Base-by-base conservation (phyloP, 768 basidiomycete species). In the Collybiopsis confluens region DNA sequence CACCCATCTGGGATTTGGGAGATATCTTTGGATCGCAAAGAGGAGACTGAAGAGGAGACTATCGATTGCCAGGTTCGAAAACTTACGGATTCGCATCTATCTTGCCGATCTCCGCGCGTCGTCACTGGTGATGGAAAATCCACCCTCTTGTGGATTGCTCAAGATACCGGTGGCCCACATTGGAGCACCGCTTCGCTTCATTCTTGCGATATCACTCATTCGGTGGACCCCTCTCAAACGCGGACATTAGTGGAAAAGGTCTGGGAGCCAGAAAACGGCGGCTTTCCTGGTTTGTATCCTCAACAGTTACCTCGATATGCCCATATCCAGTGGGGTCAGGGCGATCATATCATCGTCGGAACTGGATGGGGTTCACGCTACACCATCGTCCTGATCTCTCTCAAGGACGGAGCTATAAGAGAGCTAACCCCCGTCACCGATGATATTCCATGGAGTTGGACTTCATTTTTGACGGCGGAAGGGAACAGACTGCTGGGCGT, bases 241-340 rank as follows among this genome's bases (percentile, higher is more conserved):
- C 40, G 49, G 3, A 56, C 61, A 23, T 62, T 84, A 2, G 72
- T 83, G 1, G 74, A 74, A 8, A 59, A 68, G 1, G 72, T 81
- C 2, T 65, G 70, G 42, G 73, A 75, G 24, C 70, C 76, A 0
- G 58, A 60, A 2, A 33, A 57, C 2, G 62, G 62, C 33, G 73
- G 68, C 0, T 89, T 88, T 64, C 87, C 86, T 0, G 87, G 88
- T 0, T 66, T 90, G 1, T 55, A 76, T 74, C 56, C 66, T 88
- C 0, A 37, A 68, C 1, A 75, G 81, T 0, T 78, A 78, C 59
- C 55, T 81, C 16, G 47, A 54, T 4, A 46, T 64, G 7, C 35
- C 47, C 13, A 50, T 40, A 3, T 61, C 26, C 10, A 58, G 27
- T 42, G 33, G 30, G 49, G 35, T 13, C 26, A 56, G 11, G 55